Conservation (phyloP, 176 grass and related monocot genomes). For the Triticum dicoccoides region DNA sequence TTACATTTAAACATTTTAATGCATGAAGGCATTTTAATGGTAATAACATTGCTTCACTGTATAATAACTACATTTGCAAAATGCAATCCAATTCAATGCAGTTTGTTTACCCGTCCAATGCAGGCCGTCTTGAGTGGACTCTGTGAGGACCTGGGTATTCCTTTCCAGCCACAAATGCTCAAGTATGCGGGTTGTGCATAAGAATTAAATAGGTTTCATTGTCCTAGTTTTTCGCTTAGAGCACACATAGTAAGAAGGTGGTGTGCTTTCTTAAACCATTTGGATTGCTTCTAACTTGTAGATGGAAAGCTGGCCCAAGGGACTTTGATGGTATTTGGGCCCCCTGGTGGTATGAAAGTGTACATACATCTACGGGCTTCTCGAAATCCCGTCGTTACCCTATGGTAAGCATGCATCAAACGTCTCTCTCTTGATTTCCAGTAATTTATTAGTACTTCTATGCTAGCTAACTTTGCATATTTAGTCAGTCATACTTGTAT, state of each 20-base stretch:
- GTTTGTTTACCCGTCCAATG: constrained; percentile 20
- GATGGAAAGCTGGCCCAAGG: constrained; percentile 92
- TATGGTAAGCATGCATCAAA: constrained; percentile 44
- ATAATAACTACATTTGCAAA: constrained; percentile 8
- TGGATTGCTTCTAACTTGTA: constrained; percentile 31
- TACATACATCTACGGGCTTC: constrained; percentile 88
- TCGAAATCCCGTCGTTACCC: constrained; percentile 45
- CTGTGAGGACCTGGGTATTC: constrained; percentile 80
- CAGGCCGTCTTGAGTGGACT: constrained; percentile 78
- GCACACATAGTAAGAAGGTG: background rate
- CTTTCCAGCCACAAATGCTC: constrained; percentile 88
- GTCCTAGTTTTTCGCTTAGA: background rate
- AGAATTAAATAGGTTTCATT: background rate
- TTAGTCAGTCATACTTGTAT: background rate
- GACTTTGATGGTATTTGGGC: constrained; percentile 93
- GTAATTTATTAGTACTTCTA: background rate
- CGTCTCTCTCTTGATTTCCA: background rate
- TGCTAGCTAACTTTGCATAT: background rate
- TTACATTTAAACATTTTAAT: constrained; percentile 5
- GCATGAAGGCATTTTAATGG: background rate
- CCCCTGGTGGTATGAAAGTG: constrained; percentile 90
- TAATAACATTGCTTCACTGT: background rate
- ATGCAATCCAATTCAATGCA: background rate
- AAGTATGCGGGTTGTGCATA: constrained; percentile 40
- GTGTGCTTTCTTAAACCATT: constrained; percentile 6